Percentiles rank a stretch among this genome's conserved stretches.
Conservation (phyloP, 192 early-diverging fungal genomes). For the Diversispora eburnea region DNA sequence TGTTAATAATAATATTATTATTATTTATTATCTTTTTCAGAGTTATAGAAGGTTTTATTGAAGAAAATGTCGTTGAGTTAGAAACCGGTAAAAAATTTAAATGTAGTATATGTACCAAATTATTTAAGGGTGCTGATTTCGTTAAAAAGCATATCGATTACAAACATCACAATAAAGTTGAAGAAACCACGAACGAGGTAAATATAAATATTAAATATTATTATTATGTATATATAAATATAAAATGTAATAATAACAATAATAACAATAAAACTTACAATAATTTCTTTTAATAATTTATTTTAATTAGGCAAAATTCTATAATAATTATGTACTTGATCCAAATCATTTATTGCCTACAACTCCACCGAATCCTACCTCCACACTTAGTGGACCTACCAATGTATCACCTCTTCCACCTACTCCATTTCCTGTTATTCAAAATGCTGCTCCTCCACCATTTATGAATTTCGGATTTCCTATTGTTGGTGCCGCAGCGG, state of each 20-base stretch:
- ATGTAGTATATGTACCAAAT: constrained; percentile 87
- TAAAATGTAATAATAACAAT: background rate
- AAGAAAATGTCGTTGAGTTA: constrained; percentile 46
- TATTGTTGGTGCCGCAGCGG: constrained; percentile 41
- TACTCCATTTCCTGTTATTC: constrained; percentile 29
- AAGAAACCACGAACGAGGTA: constrained; percentile 58
- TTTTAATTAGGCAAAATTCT: constrained; percentile 53
- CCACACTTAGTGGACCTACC: constrained; percentile 30
- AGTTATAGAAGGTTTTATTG: background rate
- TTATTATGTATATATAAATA: background rate
- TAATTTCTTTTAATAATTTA: background rate
- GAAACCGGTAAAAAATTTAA: constrained; percentile 83
- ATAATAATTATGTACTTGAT: constrained; percentile 88
- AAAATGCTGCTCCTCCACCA: constrained; percentile 36
- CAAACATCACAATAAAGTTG: constrained; percentile 81
- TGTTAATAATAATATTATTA: background rate
- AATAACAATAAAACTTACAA: background rate
- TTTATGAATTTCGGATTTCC: constrained; percentile 36
- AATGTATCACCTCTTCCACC: constrained; percentile 28
- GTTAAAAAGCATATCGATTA: constrained; percentile 89
- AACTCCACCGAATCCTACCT: constrained; percentile 38
- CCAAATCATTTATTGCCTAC: constrained; percentile 68
- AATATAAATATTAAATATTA: background rate
- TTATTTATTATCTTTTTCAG: background rate
- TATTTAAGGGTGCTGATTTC: constrained; percentile 92